Percentiles rank a stretch among this genome's conserved stretches.
Conservation (phyloP, 192 early-diverging fungal species). For the Coemansia sp. region DNA sequence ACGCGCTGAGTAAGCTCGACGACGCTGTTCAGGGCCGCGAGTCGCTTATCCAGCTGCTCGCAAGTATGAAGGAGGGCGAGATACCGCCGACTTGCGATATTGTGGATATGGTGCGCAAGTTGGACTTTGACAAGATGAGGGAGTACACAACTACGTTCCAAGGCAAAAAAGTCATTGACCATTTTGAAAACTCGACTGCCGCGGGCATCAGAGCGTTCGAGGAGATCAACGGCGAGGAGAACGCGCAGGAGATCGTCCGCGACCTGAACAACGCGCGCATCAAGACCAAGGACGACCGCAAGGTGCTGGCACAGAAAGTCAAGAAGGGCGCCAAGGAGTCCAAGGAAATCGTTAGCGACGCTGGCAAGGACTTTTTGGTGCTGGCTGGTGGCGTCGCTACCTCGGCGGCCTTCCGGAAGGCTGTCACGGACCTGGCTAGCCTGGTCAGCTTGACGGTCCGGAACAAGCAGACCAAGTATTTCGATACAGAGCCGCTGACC, state of each 20-base stretch:
- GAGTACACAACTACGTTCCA: conserved; percentile 40
- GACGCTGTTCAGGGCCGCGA: conserved; percentile 14
- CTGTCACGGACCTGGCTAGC: conserved; percentile 20
- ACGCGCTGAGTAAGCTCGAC: conserved; percentile 21
- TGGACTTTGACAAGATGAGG: conserved; percentile 38
- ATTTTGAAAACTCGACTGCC: conserved; percentile 25
- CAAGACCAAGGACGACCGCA: conserved; percentile 41
- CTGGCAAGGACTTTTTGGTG: conserved; percentile 40
- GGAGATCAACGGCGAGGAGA: conserved; percentile 44
- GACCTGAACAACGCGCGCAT: conserved; percentile 34
- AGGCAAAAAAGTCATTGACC: conserved; percentile 42
- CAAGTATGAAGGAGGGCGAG: conserved; percentile 31
- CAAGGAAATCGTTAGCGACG: conserved; percentile 9
- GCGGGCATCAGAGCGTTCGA: conserved; percentile 29
- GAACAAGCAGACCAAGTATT: conserved; percentile 13
- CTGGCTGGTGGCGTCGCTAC: conserved; percentile 37
- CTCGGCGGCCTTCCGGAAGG: conserved; percentile 37
- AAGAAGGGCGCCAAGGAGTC: conserved; percentile 22
- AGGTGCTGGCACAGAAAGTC: conserved; percentile 26
- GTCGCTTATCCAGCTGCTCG: conserved; percentile 22
- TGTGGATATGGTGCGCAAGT: conserved; percentile 7
- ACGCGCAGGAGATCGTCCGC: conserved; percentile 21
- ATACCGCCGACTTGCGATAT: conserved; percentile 34
- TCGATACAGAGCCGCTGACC: conserved; percentile 12
- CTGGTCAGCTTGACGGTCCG: conserved; percentile 29